These are phyloP conservation scores for Penicillium psychrofluorescens DNA, from an alignment of 495 filamentous ascomycete species.

Conservation along the genomic window DNA sequence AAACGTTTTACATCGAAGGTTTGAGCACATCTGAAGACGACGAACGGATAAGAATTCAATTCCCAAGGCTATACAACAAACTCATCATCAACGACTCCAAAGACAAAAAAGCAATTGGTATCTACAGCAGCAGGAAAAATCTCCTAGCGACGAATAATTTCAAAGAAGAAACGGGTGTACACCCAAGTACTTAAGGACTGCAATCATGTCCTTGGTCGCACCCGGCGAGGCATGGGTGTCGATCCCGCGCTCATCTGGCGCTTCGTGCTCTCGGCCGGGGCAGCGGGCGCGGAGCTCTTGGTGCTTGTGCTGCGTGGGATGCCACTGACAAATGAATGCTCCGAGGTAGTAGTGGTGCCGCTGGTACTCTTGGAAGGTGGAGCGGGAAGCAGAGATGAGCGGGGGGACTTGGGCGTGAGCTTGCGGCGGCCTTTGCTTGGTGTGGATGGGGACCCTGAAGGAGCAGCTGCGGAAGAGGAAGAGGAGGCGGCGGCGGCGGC, in stretches of 20 bases:
- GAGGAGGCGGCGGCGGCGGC: slow-evolving; percentile 1
- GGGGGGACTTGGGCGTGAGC: slow-evolving; percentile 32
- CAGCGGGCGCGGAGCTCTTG: slow-evolving; percentile 1
- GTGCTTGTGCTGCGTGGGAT: slow-evolving; percentile 14
- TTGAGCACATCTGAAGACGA: no score
- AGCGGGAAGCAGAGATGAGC: slow-evolving; percentile 12
- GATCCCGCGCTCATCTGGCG: slow-evolving; percentile 33
- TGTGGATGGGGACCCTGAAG: slow-evolving; percentile 10
- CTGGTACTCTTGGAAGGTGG: slow-evolving; percentile 10
- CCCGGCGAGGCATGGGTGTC: slow-evolving; percentile 32
- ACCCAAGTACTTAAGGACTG: background rate
- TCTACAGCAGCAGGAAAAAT: slow-evolving; percentile 7
- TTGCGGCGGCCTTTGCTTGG: slow-evolving; percentile 32
- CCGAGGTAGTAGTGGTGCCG: background rate
- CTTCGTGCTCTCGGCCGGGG: slow-evolving; percentile 8
- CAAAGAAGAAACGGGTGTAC: background rate
- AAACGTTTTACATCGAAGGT: no score
- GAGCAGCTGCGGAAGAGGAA: background rate
- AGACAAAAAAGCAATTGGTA: slow-evolving; percentile 6
- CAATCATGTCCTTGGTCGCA: slow-evolving; percentile 27
- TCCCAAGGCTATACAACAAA: no score
- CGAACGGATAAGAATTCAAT: no score
- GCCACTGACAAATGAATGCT: slow-evolving; percentile 15
- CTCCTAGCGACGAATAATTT: background rate
- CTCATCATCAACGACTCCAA: no score